Evolutionary conservation across 2,329 filamentous ascomycete genomes (phyloP).

Genomic region (Truncatella angustata): DNA sequence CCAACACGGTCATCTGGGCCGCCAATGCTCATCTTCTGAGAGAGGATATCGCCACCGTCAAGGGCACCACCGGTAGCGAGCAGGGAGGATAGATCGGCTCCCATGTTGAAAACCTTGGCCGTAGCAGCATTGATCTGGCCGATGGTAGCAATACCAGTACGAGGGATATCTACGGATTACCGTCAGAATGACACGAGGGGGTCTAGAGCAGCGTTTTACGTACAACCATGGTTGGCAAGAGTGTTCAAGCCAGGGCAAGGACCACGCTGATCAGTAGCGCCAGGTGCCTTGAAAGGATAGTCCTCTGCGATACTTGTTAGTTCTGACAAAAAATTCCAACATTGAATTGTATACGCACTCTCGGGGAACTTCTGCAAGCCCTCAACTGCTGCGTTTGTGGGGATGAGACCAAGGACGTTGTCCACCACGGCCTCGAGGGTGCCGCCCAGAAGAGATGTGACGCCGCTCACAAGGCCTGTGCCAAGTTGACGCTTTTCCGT

Average conservation of each 20-base stretch:
- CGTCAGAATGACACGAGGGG: background rate
- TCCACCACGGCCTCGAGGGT: slow-evolving; percentile 7
- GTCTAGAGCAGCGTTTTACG: background rate
- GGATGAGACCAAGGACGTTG: slow-evolving; percentile 8
- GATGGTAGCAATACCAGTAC: slow-evolving; percentile 13
- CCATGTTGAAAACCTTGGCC: slow-evolving; percentile 14
- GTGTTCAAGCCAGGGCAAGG: slow-evolving; percentile 28
- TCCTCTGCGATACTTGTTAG: background rate
- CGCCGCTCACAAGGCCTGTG: background rate
- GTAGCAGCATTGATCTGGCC: slow-evolving; percentile 14
- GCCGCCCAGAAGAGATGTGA: slow-evolving; percentile 2
- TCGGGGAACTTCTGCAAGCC: slow-evolving; percentile 6
- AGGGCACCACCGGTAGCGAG: slow-evolving; percentile 10
- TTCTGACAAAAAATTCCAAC: background rate
- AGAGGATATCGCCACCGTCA: slow-evolving; percentile 14
- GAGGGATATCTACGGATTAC: background rate
- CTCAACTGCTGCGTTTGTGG: slow-evolving; percentile 1
- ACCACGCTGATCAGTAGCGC: slow-evolving; percentile 21
- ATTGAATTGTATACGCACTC: background rate
- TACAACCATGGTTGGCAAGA: slow-evolving; percentile 25
- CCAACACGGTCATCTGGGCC: slow-evolving; percentile 15
- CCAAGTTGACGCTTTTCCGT: background rate
- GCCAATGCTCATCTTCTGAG: slow-evolving; percentile 14
- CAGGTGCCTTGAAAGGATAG: slow-evolving; percentile 6
- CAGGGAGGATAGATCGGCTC: slow-evolving; percentile 11